Evolutionary conservation across 805 yeast genomes (phyloP), one percentile per base, ranked within the genome.

Genomic region (Candida ficus): DNA sequence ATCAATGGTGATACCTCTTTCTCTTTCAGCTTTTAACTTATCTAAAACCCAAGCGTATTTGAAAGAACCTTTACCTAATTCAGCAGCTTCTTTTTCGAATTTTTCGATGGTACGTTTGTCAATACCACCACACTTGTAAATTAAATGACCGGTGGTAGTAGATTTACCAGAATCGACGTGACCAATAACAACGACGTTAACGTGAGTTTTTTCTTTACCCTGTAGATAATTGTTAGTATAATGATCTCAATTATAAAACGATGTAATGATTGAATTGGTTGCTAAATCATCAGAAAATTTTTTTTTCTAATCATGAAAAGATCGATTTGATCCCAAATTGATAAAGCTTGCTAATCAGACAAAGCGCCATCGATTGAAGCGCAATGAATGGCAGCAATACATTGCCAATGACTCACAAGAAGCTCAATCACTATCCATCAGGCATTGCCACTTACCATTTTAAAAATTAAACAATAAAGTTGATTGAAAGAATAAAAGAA

Each of bases 101-200:
- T 88, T 88, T 80, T 89, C 96, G 67, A 88, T 88, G 71, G 96
- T 89, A 81, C 96, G 85, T 87, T 85, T 87, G 57, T 89, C 96
- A 64, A 87, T 87, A 83, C 95, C 96, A 85, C 97, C 96, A 80
- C 96, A 90, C 91, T 89, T 89, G 95, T 71, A 90, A 70, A 90
- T 89, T 76, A 90, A 85, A 83, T 90, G 97, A 76, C 97, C 97
- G 71, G 98, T 90, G 75, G 97, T 91, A 69, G 98, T 90, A 56
- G 97, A 91, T 79, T 86, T 85, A 77, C 91, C 91, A 65, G 97
- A 90, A 78, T 91, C 98, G 97, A 93, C 98, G 95, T 91, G 98
- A 76, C 98, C 99, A 75, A 91, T 91, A 71, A 93, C 98, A 75
- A 93, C 99, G 78, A 91, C 95, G 96, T 91, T 91, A 80, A 91